These are phyloP conservation scores for Tephrocybe sp. DNA, from an alignment of 768 basidiomycete species.

Conservation along the genomic window DNA sequence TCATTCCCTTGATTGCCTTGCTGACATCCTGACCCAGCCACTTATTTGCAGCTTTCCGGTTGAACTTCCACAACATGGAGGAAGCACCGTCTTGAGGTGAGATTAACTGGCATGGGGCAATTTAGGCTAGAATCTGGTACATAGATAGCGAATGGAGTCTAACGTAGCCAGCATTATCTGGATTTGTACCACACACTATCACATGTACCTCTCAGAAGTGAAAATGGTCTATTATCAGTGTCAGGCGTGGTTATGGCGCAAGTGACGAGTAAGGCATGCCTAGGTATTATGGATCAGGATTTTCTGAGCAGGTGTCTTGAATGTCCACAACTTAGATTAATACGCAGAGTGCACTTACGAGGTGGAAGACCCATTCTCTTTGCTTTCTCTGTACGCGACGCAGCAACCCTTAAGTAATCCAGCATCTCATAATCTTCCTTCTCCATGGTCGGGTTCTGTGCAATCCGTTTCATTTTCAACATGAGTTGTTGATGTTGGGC, in stretches of 20 bases:
- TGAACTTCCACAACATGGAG: constrained; percentile 20
- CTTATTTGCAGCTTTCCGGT: constrained; percentile 29
- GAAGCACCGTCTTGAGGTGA: too few species aligned
- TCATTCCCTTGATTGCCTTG: background rate
- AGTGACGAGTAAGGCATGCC: too few species aligned
- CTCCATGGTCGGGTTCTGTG: constrained; percentile 37
- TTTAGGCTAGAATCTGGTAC: too few species aligned
- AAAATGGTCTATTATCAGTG: too few species aligned
- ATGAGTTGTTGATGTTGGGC: constrained; percentile 40
- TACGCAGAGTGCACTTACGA: constrained; percentile 13
- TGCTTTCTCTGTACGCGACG: constrained; percentile 26
- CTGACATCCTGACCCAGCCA: background rate
- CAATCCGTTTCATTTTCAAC: constrained; percentile 44
- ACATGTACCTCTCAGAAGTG: too few species aligned
- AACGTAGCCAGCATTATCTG: too few species aligned
- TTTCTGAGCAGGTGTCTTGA: constrained; percentile 9
- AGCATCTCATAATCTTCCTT: constrained; percentile 31
- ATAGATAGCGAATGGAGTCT: too few species aligned
- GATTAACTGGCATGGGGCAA: too few species aligned
- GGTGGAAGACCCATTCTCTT: constrained; percentile 25
- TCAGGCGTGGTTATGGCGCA: too few species aligned
- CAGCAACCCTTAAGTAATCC: constrained; percentile 29
- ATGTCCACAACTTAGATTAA: background rate
- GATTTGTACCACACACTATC: too few species aligned
- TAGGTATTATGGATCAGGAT: too few species aligned